Evolutionary conservation across 2,329 filamentous ascomycete species (phyloP), one percentile per base, ranked within the genome.

Genomic region (Pseudocercospora crystallina): DNA sequence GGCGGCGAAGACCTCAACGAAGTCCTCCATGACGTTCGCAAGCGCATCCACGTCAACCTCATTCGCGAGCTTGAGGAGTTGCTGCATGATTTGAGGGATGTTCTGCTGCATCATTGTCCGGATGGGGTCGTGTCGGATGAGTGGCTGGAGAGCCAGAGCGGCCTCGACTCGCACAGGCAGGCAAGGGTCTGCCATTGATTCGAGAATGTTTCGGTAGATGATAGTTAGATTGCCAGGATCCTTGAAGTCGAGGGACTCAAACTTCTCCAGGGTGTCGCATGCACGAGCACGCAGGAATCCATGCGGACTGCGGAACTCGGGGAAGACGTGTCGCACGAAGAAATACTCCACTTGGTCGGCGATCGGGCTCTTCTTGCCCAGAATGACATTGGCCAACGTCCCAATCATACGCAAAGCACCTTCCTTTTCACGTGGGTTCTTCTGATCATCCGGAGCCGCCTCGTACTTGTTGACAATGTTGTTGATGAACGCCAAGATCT

Each of bases 21-120:
- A 99, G 67, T 99, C 94, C 72, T 99, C 94, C 94, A 99, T 99
- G 34, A 99, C 94, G 65, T 97, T 97, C 15, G 94, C 92, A 35
- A 99, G 79, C 5, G 94, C 91, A 71, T 99, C 94, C 41, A 99
- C 92, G 67, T 99, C 94, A 51, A 95, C 94, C 73, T 99, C 94
- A 67, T 99, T 99, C 26, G 94, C 92, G 50, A 99, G 78, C 75
- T 97, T 97, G 47, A 99, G 80, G 11, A 99, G 80, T 72, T 99
- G 92, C 73, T 97, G 95, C 94, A 99, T 99, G 65, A 99, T 97
- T 65, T 95, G 95, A 12, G 94, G 91, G 60, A 99, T 99, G 69
- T 91, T 96, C 66, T 91, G 85, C 73, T 96, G 91, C 94, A 99
- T 97, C 72, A 89, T 94, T 35, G 85, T 86, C 50, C 91, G 86